Evolutionary conservation across 306 rosid species (phyloP), one percentile per base, ranked within the genome.

Genomic region (Amphicarpaea edgeworthii): DNA sequence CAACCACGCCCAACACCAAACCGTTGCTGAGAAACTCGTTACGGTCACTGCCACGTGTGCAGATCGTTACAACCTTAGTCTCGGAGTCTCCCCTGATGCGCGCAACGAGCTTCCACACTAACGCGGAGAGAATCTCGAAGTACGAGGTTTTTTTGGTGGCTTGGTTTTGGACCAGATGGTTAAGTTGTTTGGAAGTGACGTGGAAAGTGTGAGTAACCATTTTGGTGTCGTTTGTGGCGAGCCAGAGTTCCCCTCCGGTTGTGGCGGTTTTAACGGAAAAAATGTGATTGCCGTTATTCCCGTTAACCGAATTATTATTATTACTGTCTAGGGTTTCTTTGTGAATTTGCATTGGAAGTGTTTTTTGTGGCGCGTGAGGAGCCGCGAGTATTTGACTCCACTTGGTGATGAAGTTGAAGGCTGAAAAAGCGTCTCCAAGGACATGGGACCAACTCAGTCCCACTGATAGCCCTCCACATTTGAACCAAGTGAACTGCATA

Each of bases 391-490:
- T 26, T 53, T 81, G 73, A 15, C 88, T 90, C 93, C 84, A 90
- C 7, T 7, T 34, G 58, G 79, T 83, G 72, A 92, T 73, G 83
- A 92, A 90, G 21, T 78, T 43, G 37, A 90, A 69, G 19, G 96
- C 90, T 8, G 97, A 83, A 61, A 84, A 80, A 17, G 82, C 83
- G 12, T 90, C 96, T 73, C 97, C 93, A n/a, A 90, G 88, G 15
- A 92, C 60, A 60, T 90, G 93, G 15, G 96, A 90, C 97, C 97
- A 92, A 74, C 91, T 86, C 0, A 92, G 88, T 7, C 93, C 97
- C 65, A 90, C 59, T 0, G 87, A 71, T 3, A 92, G 11, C 38
- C 97, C 96, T 78, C 93, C 97, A 49, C 96, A 88, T 57, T 81
- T 81, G 83, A 93, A 88, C 86, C 85, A 12, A 17, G 93, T 93